Conservation (phyloP, 169 alveolate genomes). For the Sarcocystis neurona region DNA sequence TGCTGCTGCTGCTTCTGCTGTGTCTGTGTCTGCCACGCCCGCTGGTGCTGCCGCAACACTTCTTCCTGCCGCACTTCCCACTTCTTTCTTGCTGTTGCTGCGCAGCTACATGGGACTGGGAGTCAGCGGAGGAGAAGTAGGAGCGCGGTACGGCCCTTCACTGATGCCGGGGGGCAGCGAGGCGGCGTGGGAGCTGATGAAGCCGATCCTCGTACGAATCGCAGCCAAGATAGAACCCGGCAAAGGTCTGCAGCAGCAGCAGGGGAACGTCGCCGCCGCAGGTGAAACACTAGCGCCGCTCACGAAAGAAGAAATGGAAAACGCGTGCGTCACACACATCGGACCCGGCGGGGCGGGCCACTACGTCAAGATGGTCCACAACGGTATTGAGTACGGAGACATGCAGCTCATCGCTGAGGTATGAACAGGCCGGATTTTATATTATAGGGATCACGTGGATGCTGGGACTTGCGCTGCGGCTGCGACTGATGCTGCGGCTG, state of each 20-base stretch:
- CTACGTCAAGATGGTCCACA: slow-evolving; percentile 87
- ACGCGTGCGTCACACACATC: slow-evolving; percentile 70
- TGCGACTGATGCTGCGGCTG: too few species aligned
- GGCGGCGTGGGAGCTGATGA: slow-evolving; percentile 74
- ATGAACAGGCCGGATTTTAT: too few species aligned
- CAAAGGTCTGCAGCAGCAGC: not conserved
- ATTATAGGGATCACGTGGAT: too few species aligned
- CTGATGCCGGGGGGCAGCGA: slow-evolving; percentile 82
- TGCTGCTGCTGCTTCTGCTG: not conserved
- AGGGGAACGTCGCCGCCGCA: not conserved
- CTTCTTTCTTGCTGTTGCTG: not conserved
- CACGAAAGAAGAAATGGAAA: slow-evolving; percentile 11
- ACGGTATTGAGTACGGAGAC: slow-evolving; percentile 86
- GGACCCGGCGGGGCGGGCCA: slow-evolving; percentile 84
- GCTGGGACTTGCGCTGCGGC: too few species aligned
- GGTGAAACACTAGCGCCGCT: slow-evolving; percentile 2
- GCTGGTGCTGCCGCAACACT: too few species aligned
- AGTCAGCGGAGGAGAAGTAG: slow-evolving; percentile 86
- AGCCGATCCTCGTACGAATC: slow-evolving; percentile 68
- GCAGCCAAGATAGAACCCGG: slow-evolving; percentile 68
- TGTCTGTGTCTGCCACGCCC: not conserved
- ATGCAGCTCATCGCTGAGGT: slow-evolving; percentile 82
- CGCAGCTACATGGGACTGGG: slow-evolving; percentile 82
- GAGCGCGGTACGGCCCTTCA: slow-evolving; percentile 83
- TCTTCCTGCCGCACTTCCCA: not conserved